Evolutionary conservation across 2,329 filamentous ascomycete genomes (phyloP), one percentile per base, ranked within the genome.

Genomic region (Cytospora piceae): DNA sequence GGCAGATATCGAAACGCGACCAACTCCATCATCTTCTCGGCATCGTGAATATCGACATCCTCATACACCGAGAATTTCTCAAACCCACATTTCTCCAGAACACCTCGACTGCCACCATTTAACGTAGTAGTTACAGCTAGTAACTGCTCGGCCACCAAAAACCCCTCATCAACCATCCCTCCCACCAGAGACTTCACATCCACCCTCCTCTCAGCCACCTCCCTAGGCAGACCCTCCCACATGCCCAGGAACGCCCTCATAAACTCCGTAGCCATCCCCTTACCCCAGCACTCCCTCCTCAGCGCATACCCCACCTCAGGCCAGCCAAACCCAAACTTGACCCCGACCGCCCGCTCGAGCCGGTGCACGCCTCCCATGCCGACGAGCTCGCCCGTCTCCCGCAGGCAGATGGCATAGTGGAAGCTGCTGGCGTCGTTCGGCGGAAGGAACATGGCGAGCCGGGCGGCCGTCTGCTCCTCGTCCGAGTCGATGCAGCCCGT

Each of bases 241-340:
- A 76, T 72, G 14, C 71, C 67, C 15, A 84, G 67, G 61, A 83
- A 83, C 1, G 73, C 84, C 60, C 68, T 73, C 46, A 88, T 66
- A 54, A 87, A 83, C 74, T 89, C 86, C 1, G 82, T 86, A 39
- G 81, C 85, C 69, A 85, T 81, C 5, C 86, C 86, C 49, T 77
- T 79, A 8, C 84, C 83, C 86, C 86, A 89, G 62, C 75, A 71
- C 69, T 83, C 81, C 64, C 76, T 79, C 57, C 79, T 75, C 60
- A 89, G 74, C 77, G 87, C 80, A 73, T 89, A 89, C 27, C 86
- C 86, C 31, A 87, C 63, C 71, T 83, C 84, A 1, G 86, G 85
- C 85, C 84, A 87, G 27, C 66, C 63, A 27, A 59, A 61, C 14
- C 22, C 32, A 17, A 59, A 58, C 9, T 22, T 46, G n/a, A 46